Percentiles rank a stretch among this genome's conserved stretches.
phyloP scores from a whole-genome alignment of 2,329 filamentous ascomycete species.

The Trichoderma koningii region DNA sequence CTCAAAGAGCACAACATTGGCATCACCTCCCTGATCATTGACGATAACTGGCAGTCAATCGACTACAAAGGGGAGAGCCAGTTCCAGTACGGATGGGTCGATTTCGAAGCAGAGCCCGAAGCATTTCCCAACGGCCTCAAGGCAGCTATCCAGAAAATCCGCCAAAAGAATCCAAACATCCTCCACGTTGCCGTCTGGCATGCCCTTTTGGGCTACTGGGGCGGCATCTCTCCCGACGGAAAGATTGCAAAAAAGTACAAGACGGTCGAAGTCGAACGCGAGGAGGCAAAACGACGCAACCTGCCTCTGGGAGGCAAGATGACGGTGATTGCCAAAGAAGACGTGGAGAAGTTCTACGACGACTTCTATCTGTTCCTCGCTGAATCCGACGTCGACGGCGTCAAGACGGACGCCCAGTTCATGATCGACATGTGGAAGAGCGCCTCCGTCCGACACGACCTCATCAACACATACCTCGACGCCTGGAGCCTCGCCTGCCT shows the following conservation, averaged over 20 bases:
- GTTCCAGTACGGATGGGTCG: constrained; percentile 68
- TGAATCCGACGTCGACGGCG: constrained; percentile 73
- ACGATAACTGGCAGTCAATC: constrained; percentile 93
- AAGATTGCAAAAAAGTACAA: constrained; percentile 77
- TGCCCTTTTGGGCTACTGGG: constrained; percentile 87
- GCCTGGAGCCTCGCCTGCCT: constrained; percentile 80
- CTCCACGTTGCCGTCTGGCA: constrained; percentile 93
- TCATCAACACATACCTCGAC: constrained; percentile 78
- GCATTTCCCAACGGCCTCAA: constrained; percentile 82
- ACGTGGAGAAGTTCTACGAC: constrained; percentile 76
- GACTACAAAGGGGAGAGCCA: constrained; percentile 53
- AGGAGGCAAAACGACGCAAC: constrained; percentile 50
- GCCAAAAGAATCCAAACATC: constrained; percentile 68
- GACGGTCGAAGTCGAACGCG: constrained; percentile 62
- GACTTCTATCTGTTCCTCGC: constrained; percentile 88
- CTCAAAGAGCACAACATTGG: constrained; percentile 73
- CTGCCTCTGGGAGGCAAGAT: constrained; percentile 64
- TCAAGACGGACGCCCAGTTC: constrained; percentile 94
- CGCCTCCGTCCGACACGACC: constrained; percentile 67
- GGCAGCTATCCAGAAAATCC: constrained; percentile 68
- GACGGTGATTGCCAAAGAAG: constrained; percentile 71
- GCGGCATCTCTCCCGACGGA: constrained; percentile 75
- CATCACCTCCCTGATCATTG: constrained; percentile 85
- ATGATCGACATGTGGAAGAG: constrained; percentile 75
- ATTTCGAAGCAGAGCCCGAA: constrained; percentile 80